Conservation (phyloP, 495 filamentous ascomycete genomes). For the Hyaloscypha variabilis region DNA sequence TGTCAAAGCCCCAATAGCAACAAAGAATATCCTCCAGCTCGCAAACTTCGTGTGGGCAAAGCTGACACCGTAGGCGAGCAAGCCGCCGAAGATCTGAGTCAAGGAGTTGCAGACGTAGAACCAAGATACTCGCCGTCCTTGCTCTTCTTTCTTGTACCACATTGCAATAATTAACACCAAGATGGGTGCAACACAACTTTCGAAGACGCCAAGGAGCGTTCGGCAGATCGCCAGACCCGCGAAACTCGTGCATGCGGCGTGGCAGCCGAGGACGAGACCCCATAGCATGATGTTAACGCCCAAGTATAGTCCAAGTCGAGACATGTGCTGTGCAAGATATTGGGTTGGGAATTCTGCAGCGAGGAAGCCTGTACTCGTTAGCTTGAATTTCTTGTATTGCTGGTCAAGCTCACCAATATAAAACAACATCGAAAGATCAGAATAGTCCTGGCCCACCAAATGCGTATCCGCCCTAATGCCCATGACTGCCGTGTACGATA, state of each 20-base stretch:
- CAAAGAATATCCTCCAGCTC: slow-evolving; percentile 50
- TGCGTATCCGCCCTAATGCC: slow-evolving; percentile 35
- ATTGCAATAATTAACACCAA: slow-evolving; percentile 62
- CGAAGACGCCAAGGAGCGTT: slow-evolving; percentile 64
- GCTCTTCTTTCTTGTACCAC: slow-evolving; percentile 66
- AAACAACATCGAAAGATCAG: slow-evolving; percentile 33
- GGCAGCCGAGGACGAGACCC: slow-evolving; percentile 57
- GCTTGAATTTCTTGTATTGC: slow-evolving; percentile 39
- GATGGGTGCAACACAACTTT: slow-evolving; percentile 62
- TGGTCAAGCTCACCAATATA: slow-evolving; percentile 26
- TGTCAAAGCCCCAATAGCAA: slow-evolving; percentile 67
- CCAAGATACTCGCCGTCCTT: slow-evolving; percentile 57
- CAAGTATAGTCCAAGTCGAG: slow-evolving; percentile 58
- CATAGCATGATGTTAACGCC: slow-evolving; percentile 61
- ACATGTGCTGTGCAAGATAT: slow-evolving; percentile 52
- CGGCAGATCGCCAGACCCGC: slow-evolving; percentile 58
- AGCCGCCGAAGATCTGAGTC: slow-evolving; percentile 42
- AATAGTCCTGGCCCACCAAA: slow-evolving; percentile 26
- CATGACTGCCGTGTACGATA: slow-evolving; percentile 65
- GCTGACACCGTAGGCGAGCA: slow-evolving; percentile 20
- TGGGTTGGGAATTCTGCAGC: slow-evolving; percentile 66
- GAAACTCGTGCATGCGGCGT: slow-evolving; percentile 47
- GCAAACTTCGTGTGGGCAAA: slow-evolving; percentile 16
- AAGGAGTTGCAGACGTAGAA: slow-evolving; percentile 69
- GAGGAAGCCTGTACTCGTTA: slow-evolving; percentile 64